phyloP scores from a whole-genome alignment of 176 grass and related monocot species.

The Cenchrus americanus region DNA sequence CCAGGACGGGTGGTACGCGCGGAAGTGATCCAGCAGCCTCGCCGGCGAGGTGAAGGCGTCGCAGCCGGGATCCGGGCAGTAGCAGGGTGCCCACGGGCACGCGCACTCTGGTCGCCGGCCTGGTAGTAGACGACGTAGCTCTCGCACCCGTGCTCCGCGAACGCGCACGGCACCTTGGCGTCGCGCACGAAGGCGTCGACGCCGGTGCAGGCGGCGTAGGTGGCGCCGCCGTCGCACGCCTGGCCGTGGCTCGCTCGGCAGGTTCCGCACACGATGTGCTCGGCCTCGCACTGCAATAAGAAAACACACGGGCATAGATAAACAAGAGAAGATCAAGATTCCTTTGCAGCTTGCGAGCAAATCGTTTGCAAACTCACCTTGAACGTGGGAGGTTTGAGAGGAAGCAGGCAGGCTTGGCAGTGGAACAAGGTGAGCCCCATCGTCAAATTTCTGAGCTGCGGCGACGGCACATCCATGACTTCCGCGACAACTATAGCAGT shows the following conservation, averaged over 20 bases:
- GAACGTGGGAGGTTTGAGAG: no score
- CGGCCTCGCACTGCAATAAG: not conserved
- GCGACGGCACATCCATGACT: no score
- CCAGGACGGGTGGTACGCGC: not conserved
- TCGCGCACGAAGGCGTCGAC: not conserved
- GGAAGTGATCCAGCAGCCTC: not conserved
- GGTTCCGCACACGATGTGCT: no score
- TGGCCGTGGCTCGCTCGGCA: not conserved
- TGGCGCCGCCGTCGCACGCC: not conserved
- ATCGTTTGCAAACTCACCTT: no score
- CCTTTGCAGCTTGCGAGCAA: no score
- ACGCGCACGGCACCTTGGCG: not conserved
- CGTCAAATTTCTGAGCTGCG: no score
- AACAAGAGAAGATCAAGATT: no score
- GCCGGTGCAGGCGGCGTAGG: not conserved
- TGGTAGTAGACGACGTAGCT: not conserved
- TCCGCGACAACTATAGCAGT: no score
- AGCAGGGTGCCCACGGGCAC: slow-evolving; percentile 1
- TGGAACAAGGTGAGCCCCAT: no score
- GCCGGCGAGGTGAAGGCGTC: not conserved
- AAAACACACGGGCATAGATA: no score
- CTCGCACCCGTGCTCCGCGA: not conserved
- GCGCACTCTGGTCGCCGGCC: not conserved
- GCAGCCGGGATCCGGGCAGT: not conserved
- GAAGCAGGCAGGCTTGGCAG: no score